Conservation (phyloP, 208 protist species). For the Crithidia mellificae region DNA sequence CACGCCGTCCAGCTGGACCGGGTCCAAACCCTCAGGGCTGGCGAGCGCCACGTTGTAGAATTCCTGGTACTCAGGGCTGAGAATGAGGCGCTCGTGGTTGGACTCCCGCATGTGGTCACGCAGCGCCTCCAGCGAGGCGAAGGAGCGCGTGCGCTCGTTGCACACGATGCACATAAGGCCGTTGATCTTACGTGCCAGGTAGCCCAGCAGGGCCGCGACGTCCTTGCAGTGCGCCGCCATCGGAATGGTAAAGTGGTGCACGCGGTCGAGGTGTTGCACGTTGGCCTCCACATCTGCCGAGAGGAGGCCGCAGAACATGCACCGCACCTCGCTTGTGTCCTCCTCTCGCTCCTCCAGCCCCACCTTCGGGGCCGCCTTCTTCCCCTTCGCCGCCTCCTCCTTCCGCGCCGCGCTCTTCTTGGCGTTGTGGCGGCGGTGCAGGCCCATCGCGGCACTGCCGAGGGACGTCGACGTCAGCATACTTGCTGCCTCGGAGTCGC, state of each 20-base stretch:
- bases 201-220: constrained; percentile 59
- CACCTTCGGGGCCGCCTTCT: constrained; percentile 50
- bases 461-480: constrained; percentile 86
- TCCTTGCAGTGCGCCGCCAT: constrained; percentile 69
- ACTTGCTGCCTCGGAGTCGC: constrained; percentile 78
- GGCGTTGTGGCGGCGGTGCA: constrained; percentile 86
- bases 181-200: constrained; percentile 88
- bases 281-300: constrained; percentile 56
- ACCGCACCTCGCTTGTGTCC: constrained; percentile 76
- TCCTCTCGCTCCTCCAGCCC: constrained; percentile 72
- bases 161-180: constrained; percentile 89
- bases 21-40: constrained; percentile 44
- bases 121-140: constrained; percentile 72
- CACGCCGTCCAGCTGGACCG: constrained; percentile 52
- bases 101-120: constrained; percentile 86
- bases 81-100: constrained; percentile 77
- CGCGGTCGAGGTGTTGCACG: constrained; percentile 53
- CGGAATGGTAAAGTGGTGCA: constrained; percentile 83
- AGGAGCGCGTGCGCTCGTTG: constrained; percentile 76
- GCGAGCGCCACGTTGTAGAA: constrained; percentile 79
- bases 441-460: constrained; percentile 84
- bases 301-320: constrained; percentile 79
- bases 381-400: constrained; percentile 15
- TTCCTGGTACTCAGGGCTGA: constrained; percentile 82
- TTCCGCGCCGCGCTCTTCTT: constrained; percentile 40